Conservation (phyloP, 2,329 filamentous ascomycete genomes). For the Alternaria tenuissima region DNA sequence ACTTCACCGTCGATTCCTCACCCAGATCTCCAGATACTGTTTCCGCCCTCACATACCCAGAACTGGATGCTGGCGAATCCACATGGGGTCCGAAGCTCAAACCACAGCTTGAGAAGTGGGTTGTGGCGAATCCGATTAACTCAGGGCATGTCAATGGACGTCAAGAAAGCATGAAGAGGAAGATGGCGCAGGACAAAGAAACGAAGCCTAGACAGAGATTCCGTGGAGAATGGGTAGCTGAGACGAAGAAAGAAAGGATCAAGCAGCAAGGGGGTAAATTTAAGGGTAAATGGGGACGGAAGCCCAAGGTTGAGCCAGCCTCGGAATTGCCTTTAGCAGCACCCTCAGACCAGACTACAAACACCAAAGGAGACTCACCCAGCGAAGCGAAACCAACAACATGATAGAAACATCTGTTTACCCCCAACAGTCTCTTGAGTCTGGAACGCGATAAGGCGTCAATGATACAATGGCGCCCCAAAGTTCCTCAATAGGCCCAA, state of each 20-base stretch:
- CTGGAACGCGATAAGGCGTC: neutral
- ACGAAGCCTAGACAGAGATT: conserved; percentile 35
- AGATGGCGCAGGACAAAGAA: conserved; percentile 19
- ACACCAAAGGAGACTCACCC: neutral
- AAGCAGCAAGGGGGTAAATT: conserved; percentile 41
- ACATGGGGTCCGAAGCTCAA: conserved; percentile 33
- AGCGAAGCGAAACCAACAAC: neutral
- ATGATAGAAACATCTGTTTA: neutral
- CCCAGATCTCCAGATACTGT: conserved; percentile 9
- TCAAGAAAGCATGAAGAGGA: conserved; percentile 23
- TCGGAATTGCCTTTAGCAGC: neutral
- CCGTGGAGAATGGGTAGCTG: conserved; percentile 38
- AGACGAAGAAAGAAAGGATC: conserved; percentile 39
- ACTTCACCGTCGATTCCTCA: conserved; percentile 21
- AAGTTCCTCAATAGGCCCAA: conserved; percentile 27
- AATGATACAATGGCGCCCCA: conserved; percentile 24
- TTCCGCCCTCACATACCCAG: conserved; percentile 30
- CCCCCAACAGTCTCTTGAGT: neutral
- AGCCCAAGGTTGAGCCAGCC: conserved; percentile 1
- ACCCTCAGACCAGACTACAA: neutral
- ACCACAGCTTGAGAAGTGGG: conserved; percentile 35
- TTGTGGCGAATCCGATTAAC: conserved; percentile 26
- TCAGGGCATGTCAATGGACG: conserved; percentile 32
- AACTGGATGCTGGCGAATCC: conserved; percentile 34
- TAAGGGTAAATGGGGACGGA: conserved; percentile 37